phyloP scores from a whole-genome alignment of 371 early-diverging fungal genomes.

The Rhizopus delemar region DNA sequence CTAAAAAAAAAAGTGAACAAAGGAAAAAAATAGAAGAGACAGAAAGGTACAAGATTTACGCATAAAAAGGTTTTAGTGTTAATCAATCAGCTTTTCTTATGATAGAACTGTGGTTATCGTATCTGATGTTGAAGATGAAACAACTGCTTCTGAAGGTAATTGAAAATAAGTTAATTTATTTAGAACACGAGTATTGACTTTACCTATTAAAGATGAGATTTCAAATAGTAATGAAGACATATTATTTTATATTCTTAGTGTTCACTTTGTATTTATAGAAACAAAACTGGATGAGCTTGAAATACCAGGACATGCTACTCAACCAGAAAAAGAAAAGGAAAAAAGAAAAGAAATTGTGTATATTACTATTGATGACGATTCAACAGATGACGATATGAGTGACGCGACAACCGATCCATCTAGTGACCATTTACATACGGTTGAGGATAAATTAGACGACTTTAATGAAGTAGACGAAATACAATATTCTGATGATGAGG shows the following conservation, averaged over 20 bases:
- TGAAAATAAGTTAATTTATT: not conserved
- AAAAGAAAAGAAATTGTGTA: not conserved
- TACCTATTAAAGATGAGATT: too few species aligned
- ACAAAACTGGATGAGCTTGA: not conserved
- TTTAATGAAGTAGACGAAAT: not conserved
- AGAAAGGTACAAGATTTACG: too few species aligned
- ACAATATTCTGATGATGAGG: not conserved
- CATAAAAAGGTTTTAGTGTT: not conserved
- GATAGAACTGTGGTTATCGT: not conserved
- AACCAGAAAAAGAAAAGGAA: not conserved
- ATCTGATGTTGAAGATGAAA: slow-evolving; percentile 1
- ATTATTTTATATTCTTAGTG: not conserved
- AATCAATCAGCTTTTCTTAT: not conserved
- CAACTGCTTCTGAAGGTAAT: not conserved
- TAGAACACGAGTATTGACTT: not conserved
- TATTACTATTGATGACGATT: not conserved
- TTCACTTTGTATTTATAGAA: not conserved
- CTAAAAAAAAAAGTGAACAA: not conserved
- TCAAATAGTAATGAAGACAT: not conserved
- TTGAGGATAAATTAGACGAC: not conserved
- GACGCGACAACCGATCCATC: not conserved
- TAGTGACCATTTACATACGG: not conserved
- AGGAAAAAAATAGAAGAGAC: not conserved
- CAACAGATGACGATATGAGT: not conserved
- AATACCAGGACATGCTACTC: not conserved